Percentiles rank a stretch among this genome's conserved stretches.
These are phyloP conservation scores for Aquilaria yunnanensis DNA, from an alignment of 345 rosid species.

Conservation along the genomic window DNA sequence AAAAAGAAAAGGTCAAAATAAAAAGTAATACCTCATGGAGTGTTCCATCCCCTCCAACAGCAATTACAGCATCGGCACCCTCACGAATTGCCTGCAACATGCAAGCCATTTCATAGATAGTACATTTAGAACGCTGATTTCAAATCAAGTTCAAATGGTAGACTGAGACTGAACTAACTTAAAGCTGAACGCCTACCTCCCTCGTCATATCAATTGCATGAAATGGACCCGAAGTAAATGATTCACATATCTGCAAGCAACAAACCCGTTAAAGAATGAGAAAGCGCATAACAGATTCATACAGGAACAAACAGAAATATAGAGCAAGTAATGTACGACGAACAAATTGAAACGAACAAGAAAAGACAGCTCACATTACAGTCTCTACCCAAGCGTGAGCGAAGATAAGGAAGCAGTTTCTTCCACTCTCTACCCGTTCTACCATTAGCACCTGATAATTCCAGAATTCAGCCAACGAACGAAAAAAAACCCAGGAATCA, in stretches of 20 bases:
- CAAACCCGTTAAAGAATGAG: background rate
- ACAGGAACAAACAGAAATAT: background rate
- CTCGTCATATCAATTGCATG: constrained; percentile 93
- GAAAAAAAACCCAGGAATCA: background rate
- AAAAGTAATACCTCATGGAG: constrained; percentile 68
- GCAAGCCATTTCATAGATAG: constrained; percentile 8
- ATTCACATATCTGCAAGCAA: constrained; percentile 62
- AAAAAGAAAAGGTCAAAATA: background rate
- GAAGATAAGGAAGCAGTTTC: constrained; percentile 75
- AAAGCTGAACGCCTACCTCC: constrained; percentile 48
- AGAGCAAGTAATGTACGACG: background rate
- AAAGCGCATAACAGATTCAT: background rate
- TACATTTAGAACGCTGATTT: background rate
- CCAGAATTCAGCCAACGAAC: constrained; percentile 8
- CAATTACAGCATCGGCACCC: constrained; percentile 96
- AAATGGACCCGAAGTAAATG: constrained; percentile 85
- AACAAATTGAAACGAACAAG: background rate
- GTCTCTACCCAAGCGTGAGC: constrained; percentile 62
- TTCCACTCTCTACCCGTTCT: constrained; percentile 90
- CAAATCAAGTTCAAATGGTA: constrained; percentile 3
- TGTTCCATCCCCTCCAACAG: constrained; percentile 99
- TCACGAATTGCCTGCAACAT: constrained; percentile 66
- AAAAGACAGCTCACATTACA: constrained; percentile 56
- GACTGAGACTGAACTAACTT: constrained; percentile 4
- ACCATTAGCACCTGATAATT: constrained; percentile 79